Evolutionary conservation across 2,329 filamentous ascomycete genomes (phyloP), one percentile per base, ranked within the genome.

Genomic region (Pseudogymnoascus sp.): DNA sequence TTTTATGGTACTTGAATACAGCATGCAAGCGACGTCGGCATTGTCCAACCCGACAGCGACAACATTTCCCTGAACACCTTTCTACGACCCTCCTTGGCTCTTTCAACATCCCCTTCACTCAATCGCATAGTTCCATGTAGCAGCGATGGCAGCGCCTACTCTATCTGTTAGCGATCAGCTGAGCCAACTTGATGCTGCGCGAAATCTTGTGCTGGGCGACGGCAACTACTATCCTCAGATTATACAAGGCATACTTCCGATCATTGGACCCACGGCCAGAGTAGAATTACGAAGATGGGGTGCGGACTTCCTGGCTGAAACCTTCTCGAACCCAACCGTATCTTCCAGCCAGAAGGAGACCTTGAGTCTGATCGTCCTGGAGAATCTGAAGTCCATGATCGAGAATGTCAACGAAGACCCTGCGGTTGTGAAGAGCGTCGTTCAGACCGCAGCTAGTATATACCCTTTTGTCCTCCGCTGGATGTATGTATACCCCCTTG

Each of bases 251-350:
- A 91, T 97, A 66, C 79, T 97, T n/a, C 92, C 92, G 63, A 92
- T 97, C 71, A 90, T 97, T 75, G 87, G 88, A 65, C 84, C 89
- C 61, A 81, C 82, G 67, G 83, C 90, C 67, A 83, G 85, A 65
- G 77, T 96, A 63, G 91, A 96, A 76, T 79, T 97, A 71, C 89
- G 92, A 76, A 82, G 92, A 88, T 99, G 94, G 94, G 94, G 93
- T 25, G 88, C 92, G 66, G 92, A 97, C 66, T 99, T 99, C 73
- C 81, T 99, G 47, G 92, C 93, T 63, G 94, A 99, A 79, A 92
- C 92, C 2, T 97, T 99, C 77, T 89, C 94, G 63, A 95, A 91
- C 65, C 94, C 95, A n/a, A 85, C 89, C 21, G 81, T 97, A 70
- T 79, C 87, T 18, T 80, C 84, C 64, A 82, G 87, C 61, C 86